Evolutionary conservation across 164 flowering plant genomes (phyloP).

Genomic region (Chimonanthus salicifolius): DNA sequence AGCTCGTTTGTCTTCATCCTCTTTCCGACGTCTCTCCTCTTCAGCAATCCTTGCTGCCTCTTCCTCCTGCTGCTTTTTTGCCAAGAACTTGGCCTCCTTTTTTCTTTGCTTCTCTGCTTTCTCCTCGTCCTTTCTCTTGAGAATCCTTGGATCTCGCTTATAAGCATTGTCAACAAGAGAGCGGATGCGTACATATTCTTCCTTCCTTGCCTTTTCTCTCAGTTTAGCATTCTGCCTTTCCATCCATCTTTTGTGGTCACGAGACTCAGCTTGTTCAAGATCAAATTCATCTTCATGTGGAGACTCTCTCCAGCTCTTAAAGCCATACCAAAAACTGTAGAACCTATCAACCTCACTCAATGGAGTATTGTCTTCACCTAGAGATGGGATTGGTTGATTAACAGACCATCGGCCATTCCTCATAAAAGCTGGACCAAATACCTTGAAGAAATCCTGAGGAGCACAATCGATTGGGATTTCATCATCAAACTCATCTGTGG

Average conservation of each 20-base stretch:
- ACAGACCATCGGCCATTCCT: slow-evolving; percentile 95
- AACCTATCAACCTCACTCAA: slow-evolving; percentile 67
- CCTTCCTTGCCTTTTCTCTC: slow-evolving; percentile 84
- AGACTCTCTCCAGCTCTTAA: slow-evolving; percentile 95
- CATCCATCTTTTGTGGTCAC: slow-evolving; percentile 97
- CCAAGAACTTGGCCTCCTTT: slow-evolving; percentile 68
- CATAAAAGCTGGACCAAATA: slow-evolving; percentile 88
- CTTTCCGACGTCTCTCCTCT: slow-evolving; percentile 66
- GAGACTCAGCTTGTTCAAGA: slow-evolving; percentile 90
- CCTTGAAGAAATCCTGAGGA: slow-evolving; percentile 84
- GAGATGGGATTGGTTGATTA: slow-evolving; percentile 52
- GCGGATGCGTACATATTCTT: slow-evolving; percentile 71
- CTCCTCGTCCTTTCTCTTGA: slow-evolving; percentile 65
- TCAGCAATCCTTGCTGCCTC: slow-evolving; percentile 74
- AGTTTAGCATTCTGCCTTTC: slow-evolving; percentile 94
- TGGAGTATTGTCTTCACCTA: slow-evolving; percentile 68
- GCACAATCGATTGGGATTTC: slow-evolving; percentile 79
- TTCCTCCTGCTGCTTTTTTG: slow-evolving; percentile 77
- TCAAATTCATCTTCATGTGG: slow-evolving; percentile 93
- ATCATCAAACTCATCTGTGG: slow-evolving; percentile 97
- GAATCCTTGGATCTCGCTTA: slow-evolving; percentile 77
- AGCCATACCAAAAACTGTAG: slow-evolving; percentile 77
- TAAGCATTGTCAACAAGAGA: slow-evolving; percentile 87
- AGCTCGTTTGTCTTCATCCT: slow-evolving; percentile 63
- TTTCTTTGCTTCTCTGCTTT: slow-evolving; percentile 78